Conservation (phyloP, 2,329 filamentous ascomycete species). For the Colletotrichum kahawae region DNA sequence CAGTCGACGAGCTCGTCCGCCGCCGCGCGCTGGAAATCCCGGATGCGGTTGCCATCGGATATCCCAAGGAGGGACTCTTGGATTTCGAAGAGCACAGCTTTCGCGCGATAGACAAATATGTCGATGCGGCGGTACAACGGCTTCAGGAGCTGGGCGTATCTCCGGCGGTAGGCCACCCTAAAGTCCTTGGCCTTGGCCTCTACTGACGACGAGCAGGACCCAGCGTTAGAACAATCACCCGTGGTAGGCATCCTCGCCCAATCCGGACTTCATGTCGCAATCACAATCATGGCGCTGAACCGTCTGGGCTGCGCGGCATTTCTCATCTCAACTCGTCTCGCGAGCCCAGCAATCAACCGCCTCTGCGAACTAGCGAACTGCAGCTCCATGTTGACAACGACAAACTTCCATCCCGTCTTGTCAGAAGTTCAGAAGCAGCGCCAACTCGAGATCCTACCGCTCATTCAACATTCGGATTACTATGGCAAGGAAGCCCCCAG, state of each 20-base stretch:
- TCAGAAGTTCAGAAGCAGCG: not conserved
- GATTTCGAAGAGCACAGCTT: not conserved
- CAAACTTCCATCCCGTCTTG: not conserved
- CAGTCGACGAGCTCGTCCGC: not conserved
- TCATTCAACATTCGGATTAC: not conserved
- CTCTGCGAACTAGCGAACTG: not conserved
- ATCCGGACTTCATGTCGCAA: conserved; percentile 58
- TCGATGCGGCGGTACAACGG: not conserved
- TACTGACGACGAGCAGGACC: not conserved
- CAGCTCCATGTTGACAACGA: not conserved
- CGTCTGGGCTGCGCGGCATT: conserved; percentile 56
- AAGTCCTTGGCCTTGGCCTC: not conserved
- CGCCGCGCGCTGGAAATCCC: not conserved
- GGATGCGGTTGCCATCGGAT: not conserved
- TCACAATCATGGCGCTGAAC: conserved; percentile 56
- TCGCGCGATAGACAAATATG: not conserved
- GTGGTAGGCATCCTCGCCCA: conserved; percentile 54
- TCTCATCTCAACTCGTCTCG: not conserved
- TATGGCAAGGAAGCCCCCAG: not conserved
- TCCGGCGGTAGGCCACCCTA: not conserved
- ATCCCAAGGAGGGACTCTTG: not conserved
- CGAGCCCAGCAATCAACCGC: not conserved
- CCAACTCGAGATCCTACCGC: not conserved
- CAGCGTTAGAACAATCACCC: conserved; percentile 26
- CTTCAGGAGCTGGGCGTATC: not conserved